Conservation (phyloP, 108 stramenopile species). For the Mediolabrus comicus region DNA sequence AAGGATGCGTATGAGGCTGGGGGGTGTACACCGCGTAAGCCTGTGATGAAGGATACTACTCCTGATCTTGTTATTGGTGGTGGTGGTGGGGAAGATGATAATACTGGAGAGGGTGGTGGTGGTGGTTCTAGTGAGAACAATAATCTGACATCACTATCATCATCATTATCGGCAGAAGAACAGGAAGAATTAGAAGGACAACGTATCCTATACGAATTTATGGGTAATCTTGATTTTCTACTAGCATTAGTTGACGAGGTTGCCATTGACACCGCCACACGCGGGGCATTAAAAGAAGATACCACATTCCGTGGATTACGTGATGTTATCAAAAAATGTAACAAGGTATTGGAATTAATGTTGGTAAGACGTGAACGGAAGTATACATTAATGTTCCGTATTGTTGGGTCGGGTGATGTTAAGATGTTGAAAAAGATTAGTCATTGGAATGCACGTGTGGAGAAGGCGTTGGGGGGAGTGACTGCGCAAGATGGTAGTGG, state of each 20-base stretch:
- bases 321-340: slow-evolving; percentile 88
- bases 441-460: slow-evolving; percentile 77
- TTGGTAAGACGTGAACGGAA: slow-evolving; percentile 72
- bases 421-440: slow-evolving; percentile 67
- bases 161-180: not conserved
- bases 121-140: not conserved
- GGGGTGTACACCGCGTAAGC: slow-evolving; percentile 52
- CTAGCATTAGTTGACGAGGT: slow-evolving; percentile 84
- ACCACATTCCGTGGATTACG: slow-evolving; percentile 78
- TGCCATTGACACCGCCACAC: slow-evolving; percentile 81
- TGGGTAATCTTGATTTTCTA: slow-evolving; percentile 82
- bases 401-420: slow-evolving; percentile 55
- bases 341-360: slow-evolving; percentile 83
- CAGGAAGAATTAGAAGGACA: slow-evolving; percentile 48
- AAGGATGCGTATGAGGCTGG: slow-evolving; percentile 87
- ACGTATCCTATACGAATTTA: slow-evolving; percentile 70
- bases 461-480: slow-evolving; percentile 81
- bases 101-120: slow-evolving; percentile 23
- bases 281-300: slow-evolving; percentile 85
- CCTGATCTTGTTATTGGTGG: not conserved
- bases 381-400: slow-evolving; percentile 78
- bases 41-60: not conserved
- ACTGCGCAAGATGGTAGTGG: slow-evolving; percentile 33
- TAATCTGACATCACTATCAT: not conserved
- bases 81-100: not conserved